Evolutionary conservation across 768 basidiomycete species (phyloP).

Genomic region (Lentinus tigrinus): DNA sequence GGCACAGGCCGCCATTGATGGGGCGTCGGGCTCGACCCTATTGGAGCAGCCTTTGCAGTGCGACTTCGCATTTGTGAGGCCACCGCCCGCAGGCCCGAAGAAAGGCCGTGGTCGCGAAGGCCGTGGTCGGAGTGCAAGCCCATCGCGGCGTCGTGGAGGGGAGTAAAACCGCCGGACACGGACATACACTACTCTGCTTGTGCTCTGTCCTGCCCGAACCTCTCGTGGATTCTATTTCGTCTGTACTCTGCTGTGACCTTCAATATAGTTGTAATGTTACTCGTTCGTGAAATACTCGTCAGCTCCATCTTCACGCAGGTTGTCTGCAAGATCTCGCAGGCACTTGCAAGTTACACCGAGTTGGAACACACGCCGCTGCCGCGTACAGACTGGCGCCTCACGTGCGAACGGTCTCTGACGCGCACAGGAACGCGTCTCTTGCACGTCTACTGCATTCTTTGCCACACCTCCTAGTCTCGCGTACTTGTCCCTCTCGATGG

Average conservation of each 20-base stretch:
- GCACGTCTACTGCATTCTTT: not conserved
- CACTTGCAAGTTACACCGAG: not conserved
- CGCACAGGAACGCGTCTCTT: slow-evolving; percentile 9
- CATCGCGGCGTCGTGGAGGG: slow-evolving; percentile 48
- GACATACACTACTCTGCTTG: not conserved
- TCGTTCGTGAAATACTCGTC: no score
- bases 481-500: not conserved
- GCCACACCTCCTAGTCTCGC: not conserved
- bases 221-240: not conserved
- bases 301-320: no score
- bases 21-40: slow-evolving; percentile 77
- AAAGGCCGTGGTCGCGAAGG: slow-evolving; percentile 69
- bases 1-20: slow-evolving; percentile 91
- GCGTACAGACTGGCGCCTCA: not conserved
- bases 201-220: not conserved
- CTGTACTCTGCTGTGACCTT: no score
- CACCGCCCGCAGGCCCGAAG: slow-evolving; percentile 78
- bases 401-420: slow-evolving; percentile 5
- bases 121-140: slow-evolving; percentile 77
- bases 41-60: slow-evolving; percentile 87
- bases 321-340: no score
- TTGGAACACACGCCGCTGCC: not conserved
- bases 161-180: not conserved
- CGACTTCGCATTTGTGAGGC: slow-evolving; percentile 91
- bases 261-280: no score